Percentiles rank a stretch among this genome's conserved stretches.
Evolutionary conservation across 1,139 yeast species (phyloP).

Genomic region (Suzukiozyma palmioleophila): DNA sequence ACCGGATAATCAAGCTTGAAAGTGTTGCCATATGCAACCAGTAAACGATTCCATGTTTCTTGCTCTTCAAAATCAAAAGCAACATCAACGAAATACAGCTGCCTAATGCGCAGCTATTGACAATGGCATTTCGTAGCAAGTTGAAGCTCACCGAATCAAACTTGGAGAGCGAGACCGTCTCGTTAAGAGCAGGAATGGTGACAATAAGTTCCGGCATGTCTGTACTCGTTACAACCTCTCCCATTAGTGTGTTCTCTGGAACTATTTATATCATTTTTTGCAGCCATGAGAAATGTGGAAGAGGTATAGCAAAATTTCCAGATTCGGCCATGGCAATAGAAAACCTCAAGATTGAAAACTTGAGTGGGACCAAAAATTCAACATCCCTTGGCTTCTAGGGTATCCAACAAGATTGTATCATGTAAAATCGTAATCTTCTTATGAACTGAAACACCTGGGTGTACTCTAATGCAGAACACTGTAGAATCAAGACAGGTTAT

Average conservation of each 20-base stretch:
- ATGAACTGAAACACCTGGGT: no score
- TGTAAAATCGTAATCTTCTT: no score
- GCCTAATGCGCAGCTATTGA: conserved; percentile 26
- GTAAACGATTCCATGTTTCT: conserved; percentile 61
- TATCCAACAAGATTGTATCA: no score
- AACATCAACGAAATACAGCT: conserved; percentile 21
- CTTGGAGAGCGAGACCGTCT: conserved; percentile 1
- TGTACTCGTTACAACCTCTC: no score
- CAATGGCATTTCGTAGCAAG: conserved; percentile 1
- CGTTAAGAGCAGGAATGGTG: not conserved
- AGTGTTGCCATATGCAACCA: conserved; percentile 61
- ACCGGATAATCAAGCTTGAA: conserved; percentile 50
- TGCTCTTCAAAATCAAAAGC: conserved; percentile 37
- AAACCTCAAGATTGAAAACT: not conserved
- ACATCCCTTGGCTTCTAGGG: no score
- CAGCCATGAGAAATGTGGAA: conserved; percentile 2
- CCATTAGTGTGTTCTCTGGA: no score
- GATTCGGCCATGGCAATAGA: not conserved
- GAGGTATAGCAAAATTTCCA: not conserved
- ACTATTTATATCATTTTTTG: not conserved
- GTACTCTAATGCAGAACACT: no score
- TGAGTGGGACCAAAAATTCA: no score
- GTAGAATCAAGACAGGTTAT: no score
- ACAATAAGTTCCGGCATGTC: not conserved
- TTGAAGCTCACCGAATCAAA: conserved; percentile 3